Evolutionary conservation across 345 rosid genomes (phyloP).

Genomic region (Hibiscus trionum): DNA sequence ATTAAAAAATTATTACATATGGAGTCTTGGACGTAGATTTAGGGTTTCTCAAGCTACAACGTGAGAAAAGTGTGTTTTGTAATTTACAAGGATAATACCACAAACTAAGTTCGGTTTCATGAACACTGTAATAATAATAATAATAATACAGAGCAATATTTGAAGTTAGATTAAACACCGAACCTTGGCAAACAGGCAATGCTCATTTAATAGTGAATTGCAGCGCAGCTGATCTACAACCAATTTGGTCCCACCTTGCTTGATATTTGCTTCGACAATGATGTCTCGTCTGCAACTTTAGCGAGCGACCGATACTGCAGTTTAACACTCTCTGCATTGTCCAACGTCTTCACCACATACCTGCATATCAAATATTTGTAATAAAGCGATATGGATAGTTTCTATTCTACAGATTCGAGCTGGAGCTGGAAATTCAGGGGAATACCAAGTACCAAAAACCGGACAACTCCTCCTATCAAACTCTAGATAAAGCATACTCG

Average conservation of each 20-base stretch:
- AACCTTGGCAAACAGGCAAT: neutral
- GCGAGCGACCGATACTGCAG: constrained; percentile 85
- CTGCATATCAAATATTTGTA: constrained; percentile 23
- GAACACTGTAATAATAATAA: neutral
- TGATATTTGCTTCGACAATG: constrained; percentile 31
- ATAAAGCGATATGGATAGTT: constrained; percentile 1
- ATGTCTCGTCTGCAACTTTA: constrained; percentile 43
- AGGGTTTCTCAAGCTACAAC: neutral
- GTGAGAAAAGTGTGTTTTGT: neutral
- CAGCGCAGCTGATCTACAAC: constrained; percentile 28
- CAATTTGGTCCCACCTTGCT: constrained; percentile 54
- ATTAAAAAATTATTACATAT: neutral
- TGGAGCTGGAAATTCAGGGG: neutral
- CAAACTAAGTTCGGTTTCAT: constrained; percentile 7
- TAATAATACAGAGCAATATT: neutral
- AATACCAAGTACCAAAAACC: neutral
- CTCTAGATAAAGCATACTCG: neutral
- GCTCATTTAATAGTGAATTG: neutral
- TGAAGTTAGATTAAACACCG: constrained; percentile 11
- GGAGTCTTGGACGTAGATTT: neutral
- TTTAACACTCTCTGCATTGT: constrained; percentile 86
- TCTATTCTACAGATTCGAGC: neutral
- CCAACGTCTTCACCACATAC: constrained; percentile 90
- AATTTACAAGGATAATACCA: neutral
- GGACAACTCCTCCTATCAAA: neutral